Evolutionary conservation across 2,329 filamentous ascomycete genomes (phyloP).

Genomic region (Alternaria alternata): DNA sequence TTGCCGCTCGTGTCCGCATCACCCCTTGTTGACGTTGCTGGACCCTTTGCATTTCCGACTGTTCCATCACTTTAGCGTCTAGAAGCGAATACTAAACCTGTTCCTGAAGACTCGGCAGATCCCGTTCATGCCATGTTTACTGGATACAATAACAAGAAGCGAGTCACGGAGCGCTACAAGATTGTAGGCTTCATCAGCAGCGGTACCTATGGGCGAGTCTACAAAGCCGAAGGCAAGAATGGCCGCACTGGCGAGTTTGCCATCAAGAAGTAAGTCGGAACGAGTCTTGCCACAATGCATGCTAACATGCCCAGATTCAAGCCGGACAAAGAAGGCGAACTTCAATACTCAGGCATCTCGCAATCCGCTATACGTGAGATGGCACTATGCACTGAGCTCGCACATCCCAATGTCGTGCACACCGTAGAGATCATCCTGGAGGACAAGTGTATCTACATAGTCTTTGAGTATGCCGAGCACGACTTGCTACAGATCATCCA

Average conservation of each 20-base stretch:
- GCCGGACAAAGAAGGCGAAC: slow-evolving; percentile 96
- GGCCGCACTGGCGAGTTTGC: slow-evolving; percentile 84
- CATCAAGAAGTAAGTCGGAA: slow-evolving; percentile 82
- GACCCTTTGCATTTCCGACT: slow-evolving; percentile 6
- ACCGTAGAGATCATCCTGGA: slow-evolving; percentile 96
- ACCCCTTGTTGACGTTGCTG: slow-evolving; percentile 4
- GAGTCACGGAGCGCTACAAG: slow-evolving; percentile 91
- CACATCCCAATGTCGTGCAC: slow-evolving; percentile 86
- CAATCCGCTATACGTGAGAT: slow-evolving; percentile 98
- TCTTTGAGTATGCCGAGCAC: slow-evolving; percentile 98
- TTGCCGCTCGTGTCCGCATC: slow-evolving; percentile 16
- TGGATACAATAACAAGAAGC: slow-evolving; percentile 75
- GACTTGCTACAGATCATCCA: slow-evolving; percentile 98
- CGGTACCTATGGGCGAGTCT: slow-evolving; percentile 96
- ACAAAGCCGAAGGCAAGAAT: slow-evolving; percentile 86
- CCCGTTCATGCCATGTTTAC: slow-evolving; percentile 52
- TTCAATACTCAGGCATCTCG: slow-evolving; percentile 96
- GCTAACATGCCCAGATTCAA: slow-evolving; percentile 70
- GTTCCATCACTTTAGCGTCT: not conserved
- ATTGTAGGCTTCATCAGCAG: slow-evolving; percentile 98
- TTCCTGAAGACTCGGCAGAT: slow-evolving; percentile 34
- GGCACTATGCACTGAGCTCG: slow-evolving; percentile 92
- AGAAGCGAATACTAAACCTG: slow-evolving; percentile 9
- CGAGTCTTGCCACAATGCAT: slow-evolving; percentile 7
- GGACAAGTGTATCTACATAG: slow-evolving; percentile 99